Conservation (phyloP, 2,329 filamentous ascomycete species). For the Thelonectria blattea region DNA sequence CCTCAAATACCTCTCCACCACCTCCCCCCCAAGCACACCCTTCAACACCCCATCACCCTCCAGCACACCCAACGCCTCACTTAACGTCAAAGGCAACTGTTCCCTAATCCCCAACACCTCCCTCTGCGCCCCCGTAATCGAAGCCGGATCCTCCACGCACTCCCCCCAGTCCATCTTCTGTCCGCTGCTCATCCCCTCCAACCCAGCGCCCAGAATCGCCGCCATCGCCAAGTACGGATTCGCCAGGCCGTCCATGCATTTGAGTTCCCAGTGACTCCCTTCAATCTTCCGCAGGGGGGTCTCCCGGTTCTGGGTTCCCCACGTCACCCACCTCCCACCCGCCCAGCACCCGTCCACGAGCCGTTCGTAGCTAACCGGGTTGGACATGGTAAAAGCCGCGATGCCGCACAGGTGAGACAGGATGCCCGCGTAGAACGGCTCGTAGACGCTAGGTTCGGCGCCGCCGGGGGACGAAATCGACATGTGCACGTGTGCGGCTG, state of each 20-base stretch:
- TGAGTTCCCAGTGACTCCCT: slow-evolving; percentile 76
- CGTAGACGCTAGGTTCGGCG: slow-evolving; percentile 54
- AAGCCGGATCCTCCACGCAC: slow-evolving; percentile 60
- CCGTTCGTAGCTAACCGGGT: slow-evolving; percentile 71
- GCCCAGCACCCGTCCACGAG: slow-evolving; percentile 75
- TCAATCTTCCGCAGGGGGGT: slow-evolving; percentile 72
- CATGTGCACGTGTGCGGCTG: slow-evolving; percentile 72
- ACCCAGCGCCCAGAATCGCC: slow-evolving; percentile 42
- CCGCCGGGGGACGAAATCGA: slow-evolving; percentile 61
- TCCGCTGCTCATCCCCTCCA: slow-evolving; percentile 34
- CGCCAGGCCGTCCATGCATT: slow-evolving; percentile 77
- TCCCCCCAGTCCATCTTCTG: slow-evolving; percentile 57
- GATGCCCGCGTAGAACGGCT: slow-evolving; percentile 75
- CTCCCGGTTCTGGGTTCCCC: slow-evolving; percentile 84
- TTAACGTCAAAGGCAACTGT: slow-evolving; percentile 60
- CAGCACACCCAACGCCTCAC: slow-evolving; percentile 61
- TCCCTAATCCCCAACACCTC: slow-evolving; percentile 58
- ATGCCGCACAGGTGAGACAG: slow-evolving; percentile 69
- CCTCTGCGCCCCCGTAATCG: slow-evolving; percentile 54
- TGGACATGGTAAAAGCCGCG: slow-evolving; percentile 71
- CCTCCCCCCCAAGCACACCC: slow-evolving; percentile 51
- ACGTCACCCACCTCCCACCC: slow-evolving; percentile 78
- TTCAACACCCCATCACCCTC: slow-evolving; percentile 53
- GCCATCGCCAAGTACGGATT: slow-evolving; percentile 72
- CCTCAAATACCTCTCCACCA: slow-evolving; percentile 62